Evolutionary conservation across 2,329 filamentous ascomycete genomes (phyloP), one percentile per base, ranked within the genome.

Genomic region (Xylaria polymorpha): DNA sequence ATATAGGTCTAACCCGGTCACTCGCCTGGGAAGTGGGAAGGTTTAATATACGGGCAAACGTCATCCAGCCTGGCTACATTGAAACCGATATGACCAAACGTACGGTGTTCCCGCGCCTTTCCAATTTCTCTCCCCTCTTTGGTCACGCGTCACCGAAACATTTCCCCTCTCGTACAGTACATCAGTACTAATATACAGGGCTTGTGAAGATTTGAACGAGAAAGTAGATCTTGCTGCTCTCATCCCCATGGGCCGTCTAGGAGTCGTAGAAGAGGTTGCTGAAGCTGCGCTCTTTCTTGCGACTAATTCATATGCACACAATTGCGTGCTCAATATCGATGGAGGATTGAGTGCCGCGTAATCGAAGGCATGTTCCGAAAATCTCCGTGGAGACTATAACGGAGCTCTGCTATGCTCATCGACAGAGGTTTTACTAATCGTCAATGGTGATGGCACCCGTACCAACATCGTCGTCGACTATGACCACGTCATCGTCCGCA

Each of bases 311-410:
- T 97, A 95, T 80, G 92, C 93, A 65, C 95, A 95, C 79, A 97
- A 97, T 73, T 96, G 93, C 79, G 86, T 94, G 60, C 84, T 97
- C 61, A 96, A 94, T 79, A 84, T 97, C 35, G 94, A 97, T 80
- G 94, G 94, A 18, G 94, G 94, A 1, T 79, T 97, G 73, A 94
- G 92, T 79, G 92, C 92, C 60, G 80, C 80, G 74, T 92, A 78
- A 85, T 37, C 29, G 25, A 61, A 18, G 12, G 37, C 41, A 43
- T 10, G 1, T 29, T 48, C n/a, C 9, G 14, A 60, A 35, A 59
- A n/a, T 50, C 65, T 22, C 37, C 59, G 22, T 41, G 20, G 44
- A 46, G 41, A 32, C 18, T 55, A 4, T 20, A 29, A 48, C 18
- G 14, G 5, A 37, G 32, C 50, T 57, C 57, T 25, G 32, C 37